A percentile compares a stretch with the other conserved stretches of the same genome.
These are phyloP conservation scores for Erythrobasidium yunnanense DNA, from an alignment of 768 basidiomycete species.

Conservation along the genomic window DNA sequence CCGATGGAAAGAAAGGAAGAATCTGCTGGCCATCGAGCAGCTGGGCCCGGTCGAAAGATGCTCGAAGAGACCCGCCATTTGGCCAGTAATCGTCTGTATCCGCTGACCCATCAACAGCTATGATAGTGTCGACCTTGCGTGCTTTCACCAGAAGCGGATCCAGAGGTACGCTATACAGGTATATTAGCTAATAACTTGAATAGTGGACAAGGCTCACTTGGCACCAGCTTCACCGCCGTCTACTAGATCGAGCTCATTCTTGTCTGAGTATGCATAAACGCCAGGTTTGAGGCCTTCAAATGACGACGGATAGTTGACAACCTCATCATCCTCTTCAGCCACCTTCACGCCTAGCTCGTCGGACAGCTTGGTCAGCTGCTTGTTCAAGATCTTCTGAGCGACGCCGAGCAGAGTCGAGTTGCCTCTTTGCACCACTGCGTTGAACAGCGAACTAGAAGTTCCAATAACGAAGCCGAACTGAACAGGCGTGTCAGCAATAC, in stretches of 20 bases:
- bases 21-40: neutral
- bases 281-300: constrained; percentile 46
- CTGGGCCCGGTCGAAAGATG: neutral
- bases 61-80: constrained; percentile 50
- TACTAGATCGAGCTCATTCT: constrained; percentile 53
- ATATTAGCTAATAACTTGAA: too few species aligned
- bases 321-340: constrained; percentile 36
- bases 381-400: constrained; percentile 33
- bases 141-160: constrained; percentile 62
- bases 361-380: constrained; percentile 38
- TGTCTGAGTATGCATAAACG: constrained; percentile 51
- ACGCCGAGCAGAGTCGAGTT: constrained; percentile 37
- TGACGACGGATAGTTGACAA: constrained; percentile 41
- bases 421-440: constrained; percentile 30
- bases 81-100: constrained; percentile 53
- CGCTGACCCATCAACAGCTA: constrained; percentile 57
- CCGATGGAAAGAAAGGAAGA: neutral
- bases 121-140: constrained; percentile 60
- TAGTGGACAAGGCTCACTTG: too few species aligned
- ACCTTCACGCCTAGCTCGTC: constrained; percentile 32
- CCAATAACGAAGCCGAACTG: constrained; percentile 57
- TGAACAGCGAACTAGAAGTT: constrained; percentile 48
- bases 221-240: constrained; percentile 62
- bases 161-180: constrained; percentile 48
- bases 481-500: too few species aligned